Evolutionary conservation across 1,284 basidiomycete species (phyloP), one percentile per base, ranked within the genome.

Genomic region (Boletus semigastroideus): DNA sequence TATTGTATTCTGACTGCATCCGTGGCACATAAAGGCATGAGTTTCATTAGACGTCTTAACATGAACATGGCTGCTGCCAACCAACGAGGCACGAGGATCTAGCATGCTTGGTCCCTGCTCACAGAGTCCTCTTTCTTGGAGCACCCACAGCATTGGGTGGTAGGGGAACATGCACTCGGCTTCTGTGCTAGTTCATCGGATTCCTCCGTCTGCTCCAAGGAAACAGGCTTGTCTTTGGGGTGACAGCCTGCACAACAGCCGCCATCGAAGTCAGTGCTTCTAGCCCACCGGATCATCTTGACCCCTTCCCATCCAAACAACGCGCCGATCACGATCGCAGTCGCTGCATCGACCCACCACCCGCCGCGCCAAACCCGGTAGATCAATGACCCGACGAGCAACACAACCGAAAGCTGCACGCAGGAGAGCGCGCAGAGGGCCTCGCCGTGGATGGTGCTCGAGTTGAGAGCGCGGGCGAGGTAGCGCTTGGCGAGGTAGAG

Each of bases 331-430:
- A 70, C 48, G 20, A 78, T 64, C 1, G 74, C 67, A 2, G 77
- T 76, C 13, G 70, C 69, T 9, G 70, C 59, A 51, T 78, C 77
- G 5, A 77, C 64, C 76, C 77, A 78, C 77, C 76, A 78, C 0
- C 77, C 76, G 13, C 71, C 70, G 1, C 56, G 49, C 76, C 76
- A 75, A 3, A 72, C 55, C 11, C 68, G 61, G 45, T 63, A 76
- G 16, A 74, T 57, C 19, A 72, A 43, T 1, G 71, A 69, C 7
- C 72, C 71, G 4, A 70, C 19, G 46, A 74, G 66, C 14, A 72
- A 45, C 8, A 72, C 70, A n/a, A 61, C 25, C 3, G 70, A 73
- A 40, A 72, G 71, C 42, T 74, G 61, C 19, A 60, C 57, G 42
- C 71, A 72, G 25, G 63, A 72, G 4, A 66, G 62, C 1, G 57